Conservation (phyloP, 192 early-diverging fungal species). For the Podila minutissima region DNA sequence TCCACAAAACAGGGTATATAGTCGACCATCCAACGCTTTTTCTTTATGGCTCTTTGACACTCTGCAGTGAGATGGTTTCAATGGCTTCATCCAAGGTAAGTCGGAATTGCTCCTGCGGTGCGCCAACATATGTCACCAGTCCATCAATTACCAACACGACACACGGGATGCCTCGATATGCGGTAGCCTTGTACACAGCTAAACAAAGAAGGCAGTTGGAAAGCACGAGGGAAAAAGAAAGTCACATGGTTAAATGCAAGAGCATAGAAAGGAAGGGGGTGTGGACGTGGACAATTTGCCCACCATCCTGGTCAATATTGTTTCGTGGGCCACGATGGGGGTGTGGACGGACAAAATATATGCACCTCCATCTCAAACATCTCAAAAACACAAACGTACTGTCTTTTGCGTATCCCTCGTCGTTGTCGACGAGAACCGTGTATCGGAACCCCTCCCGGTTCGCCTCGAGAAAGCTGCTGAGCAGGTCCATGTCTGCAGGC, state of each 20-base stretch:
- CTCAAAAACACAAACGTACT: constrained; percentile 5
- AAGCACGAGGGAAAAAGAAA: not conserved
- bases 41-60: constrained; percentile 15
- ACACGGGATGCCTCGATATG: constrained; percentile 46
- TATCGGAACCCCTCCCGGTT: constrained; percentile 34
- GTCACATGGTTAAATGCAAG: not conserved
- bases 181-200: constrained; percentile 36
- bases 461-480: constrained; percentile 19
- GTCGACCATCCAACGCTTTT: no score
- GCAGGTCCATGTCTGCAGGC: not conserved
- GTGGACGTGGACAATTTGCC: no score
- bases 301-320: no score
- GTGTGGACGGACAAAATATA: not conserved
- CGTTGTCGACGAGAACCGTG: constrained; percentile 30
- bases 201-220: not conserved
- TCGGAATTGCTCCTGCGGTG: constrained; percentile 32
- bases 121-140: constrained; percentile 31
- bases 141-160: constrained; percentile 29
- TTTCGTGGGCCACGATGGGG: no score
- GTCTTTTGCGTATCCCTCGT: constrained; percentile 42
- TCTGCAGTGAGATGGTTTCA: not conserved
- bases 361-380: not conserved
- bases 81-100: constrained; percentile 14
- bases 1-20: no score
- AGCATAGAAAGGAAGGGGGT: not conserved